Evolutionary conservation across 2,329 filamentous ascomycete species (phyloP).

Genomic region (Dactylellina cionopaga): DNA sequence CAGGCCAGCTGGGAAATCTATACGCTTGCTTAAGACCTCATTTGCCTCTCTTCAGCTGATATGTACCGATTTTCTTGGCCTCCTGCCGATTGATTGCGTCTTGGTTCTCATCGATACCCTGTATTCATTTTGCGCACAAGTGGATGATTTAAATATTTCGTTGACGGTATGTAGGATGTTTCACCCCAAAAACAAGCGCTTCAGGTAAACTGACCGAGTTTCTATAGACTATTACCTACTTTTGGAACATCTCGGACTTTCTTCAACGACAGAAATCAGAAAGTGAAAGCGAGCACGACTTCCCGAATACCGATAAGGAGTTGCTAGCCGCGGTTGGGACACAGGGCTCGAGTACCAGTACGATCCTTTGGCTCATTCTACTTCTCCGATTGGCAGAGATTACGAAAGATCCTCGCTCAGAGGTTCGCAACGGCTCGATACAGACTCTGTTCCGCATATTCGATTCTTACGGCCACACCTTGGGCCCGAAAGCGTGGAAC

Average conservation of each 20-base stretch:
- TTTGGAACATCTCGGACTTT: conserved; percentile 94
- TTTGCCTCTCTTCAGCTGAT: conserved; percentile 92
- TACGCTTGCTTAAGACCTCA: conserved; percentile 72
- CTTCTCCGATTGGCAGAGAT: conserved; percentile 76
- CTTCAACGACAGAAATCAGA: conserved; percentile 63
- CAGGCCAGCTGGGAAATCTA: conserved; percentile 45
- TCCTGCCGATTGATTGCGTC: conserved; percentile 76
- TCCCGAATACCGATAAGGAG: conserved; percentile 67
- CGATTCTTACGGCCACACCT: conserved; percentile 84
- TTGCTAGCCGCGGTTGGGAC: conserved; percentile 70
- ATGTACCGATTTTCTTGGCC: conserved; percentile 89
- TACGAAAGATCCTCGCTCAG: conserved; percentile 75
- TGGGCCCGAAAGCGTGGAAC: conserved; percentile 82
- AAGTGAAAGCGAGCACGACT: conserved; percentile 60
- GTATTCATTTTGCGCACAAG: conserved; percentile 86
- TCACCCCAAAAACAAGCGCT: conserved; percentile 11
- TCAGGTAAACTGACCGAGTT: conserved; percentile 48
- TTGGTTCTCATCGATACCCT: conserved; percentile 84
- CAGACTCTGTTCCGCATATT: conserved; percentile 92
- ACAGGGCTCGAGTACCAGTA: conserved; percentile 71
- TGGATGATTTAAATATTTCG: conserved; percentile 93
- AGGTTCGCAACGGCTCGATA: conserved; percentile 84
- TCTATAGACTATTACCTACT: conserved; percentile 83
- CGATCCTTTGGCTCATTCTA: conserved; percentile 81
- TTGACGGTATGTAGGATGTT: conserved; percentile 71